Evolutionary conservation across 2,329 filamentous ascomycete species (phyloP).

Genomic region (Clonostachys rosea): DNA sequence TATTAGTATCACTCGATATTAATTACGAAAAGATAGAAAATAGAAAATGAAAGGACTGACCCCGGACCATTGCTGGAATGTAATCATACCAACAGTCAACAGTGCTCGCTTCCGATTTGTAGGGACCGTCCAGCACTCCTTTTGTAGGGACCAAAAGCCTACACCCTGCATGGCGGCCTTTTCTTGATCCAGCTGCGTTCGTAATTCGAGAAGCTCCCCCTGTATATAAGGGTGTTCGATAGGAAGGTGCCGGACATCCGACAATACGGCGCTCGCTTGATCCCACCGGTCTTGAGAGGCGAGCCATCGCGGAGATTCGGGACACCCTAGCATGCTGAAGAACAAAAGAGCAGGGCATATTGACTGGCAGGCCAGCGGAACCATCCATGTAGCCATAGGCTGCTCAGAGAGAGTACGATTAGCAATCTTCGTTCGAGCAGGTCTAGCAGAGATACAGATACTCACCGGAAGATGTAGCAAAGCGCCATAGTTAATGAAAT

Average conservation of each 20-base stretch:
- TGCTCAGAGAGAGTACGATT: not conserved
- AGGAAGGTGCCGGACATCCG: conserved; percentile 25
- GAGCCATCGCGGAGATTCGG: conserved; percentile 57
- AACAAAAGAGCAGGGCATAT: conserved; percentile 50
- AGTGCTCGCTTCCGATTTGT: conserved; percentile 14
- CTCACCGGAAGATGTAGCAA: conserved; percentile 25
- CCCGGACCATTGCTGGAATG: conserved; percentile 15
- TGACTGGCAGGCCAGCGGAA: conserved; percentile 52
- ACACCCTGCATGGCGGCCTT: conserved; percentile 5
- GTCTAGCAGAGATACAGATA: not conserved
- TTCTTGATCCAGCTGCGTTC: conserved; percentile 20
- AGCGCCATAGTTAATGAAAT: conserved; percentile 49
- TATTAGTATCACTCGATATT: not conserved
- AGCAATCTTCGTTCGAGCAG: too few relatives aligned
- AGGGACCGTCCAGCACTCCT: conserved; percentile 8
- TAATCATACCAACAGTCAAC: conserved; percentile 14
- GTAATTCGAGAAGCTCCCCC: conserved; percentile 22
- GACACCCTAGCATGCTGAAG: conserved; percentile 49
- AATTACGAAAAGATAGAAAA: not conserved
- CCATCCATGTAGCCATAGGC: conserved; percentile 35
- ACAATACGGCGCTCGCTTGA: conserved; percentile 24
- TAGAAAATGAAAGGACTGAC: conserved; percentile 7
- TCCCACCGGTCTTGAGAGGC: conserved; percentile 55
- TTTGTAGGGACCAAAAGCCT: conserved; percentile 7
- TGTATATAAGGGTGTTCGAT: conserved; percentile 27